Evolutionary conservation across 179 eudicot species (phyloP), one percentile per base, ranked within the genome.

Genomic region (Corrigiola litoralis): DNA sequence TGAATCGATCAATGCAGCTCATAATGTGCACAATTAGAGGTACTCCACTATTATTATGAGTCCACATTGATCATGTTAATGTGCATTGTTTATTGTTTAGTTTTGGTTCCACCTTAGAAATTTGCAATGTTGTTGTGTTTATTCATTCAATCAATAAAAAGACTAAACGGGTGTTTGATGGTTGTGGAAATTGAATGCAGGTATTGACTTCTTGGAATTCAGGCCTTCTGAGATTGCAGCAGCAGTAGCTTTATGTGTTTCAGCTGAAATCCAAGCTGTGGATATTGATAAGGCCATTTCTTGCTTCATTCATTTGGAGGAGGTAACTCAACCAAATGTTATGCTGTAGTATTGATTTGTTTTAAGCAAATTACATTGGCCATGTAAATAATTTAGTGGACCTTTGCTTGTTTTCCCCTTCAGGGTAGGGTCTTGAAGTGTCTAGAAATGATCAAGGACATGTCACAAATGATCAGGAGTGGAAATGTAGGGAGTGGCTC

Each of bases 351-450:
- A 28, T 13, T 40, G 41, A 31, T 54, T 10, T 17, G 45, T 28
- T n/a, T 41, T 41, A 40, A 59, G 46, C 17, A 37, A 40, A 16
- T 42, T 32, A 25, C 17, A 21, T 41, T 59, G 50, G 42, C 64
- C 14, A 40, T 25, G 42, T 59, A 40, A 41, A 59, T 24, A 21
- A 36, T 18, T 21, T 16, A 10, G 23, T 11, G 6, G 45, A 6
- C 6, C 6, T 7, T 32, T 45, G 2, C 16, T 60, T 27, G 4
- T 24, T 18, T 58, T 24, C n/a, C 17, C 36, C 61, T 79, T 75
- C 89, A 90, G 97, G 90, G 40, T 17, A 82, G 81, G 61, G 78
- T 88, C 44, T 1, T 77, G 47, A 75, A 82, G 74, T 88, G 97
- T 72, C 10, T 81, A 52, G 81, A 82, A 57, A 38, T 82, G 86